Percentiles rank a stretch among this genome's conserved stretches.
Evolutionary conservation across 139 green algal species (phyloP).

Genomic region (Ettlia oleoabundans): DNA sequence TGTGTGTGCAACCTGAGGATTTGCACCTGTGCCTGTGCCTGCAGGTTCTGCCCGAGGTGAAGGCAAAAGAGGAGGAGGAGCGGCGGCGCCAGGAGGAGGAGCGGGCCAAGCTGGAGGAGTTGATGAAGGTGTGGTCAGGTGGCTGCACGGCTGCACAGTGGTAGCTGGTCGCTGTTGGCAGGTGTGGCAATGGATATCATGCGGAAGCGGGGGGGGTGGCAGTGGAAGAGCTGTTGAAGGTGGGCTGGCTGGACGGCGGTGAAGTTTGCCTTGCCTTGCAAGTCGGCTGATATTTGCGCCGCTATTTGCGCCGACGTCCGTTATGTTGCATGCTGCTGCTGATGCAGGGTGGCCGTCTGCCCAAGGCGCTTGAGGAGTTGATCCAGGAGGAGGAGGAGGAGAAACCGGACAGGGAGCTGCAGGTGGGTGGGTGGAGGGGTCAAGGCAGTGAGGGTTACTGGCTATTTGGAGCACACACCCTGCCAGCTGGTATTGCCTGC

Average conservation of each 20-base stretch:
- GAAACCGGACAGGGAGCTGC: conserved; percentile 54
- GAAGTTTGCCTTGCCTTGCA: no score
- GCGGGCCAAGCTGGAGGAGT: conserved; percentile 35
- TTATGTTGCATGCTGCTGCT: not conserved
- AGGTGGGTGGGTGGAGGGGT: not conserved
- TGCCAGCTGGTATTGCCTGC: no score
- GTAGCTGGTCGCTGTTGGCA: no score
- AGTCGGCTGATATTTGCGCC: no score
- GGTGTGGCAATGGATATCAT: no score
- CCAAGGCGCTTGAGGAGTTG: conserved; percentile 52
- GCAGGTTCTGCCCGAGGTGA: conserved; percentile 73
- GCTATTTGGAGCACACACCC: no score
- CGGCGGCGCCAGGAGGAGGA: conserved; percentile 53
- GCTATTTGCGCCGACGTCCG: no score
- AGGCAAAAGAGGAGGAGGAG: conserved; percentile 67
- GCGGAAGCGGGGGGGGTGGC: no score
- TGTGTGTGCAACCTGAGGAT: not conserved
- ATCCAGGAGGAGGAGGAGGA: conserved; percentile 65
- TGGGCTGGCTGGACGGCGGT: not conserved
- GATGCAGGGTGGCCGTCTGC: conserved; percentile 10
- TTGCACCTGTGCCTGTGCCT: no score
- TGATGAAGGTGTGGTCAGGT: no score
- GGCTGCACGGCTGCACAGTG: not conserved
- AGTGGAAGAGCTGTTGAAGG: conserved; percentile 33
- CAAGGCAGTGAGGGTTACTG: no score